Percentiles rank a stretch among this genome's conserved stretches.
Evolutionary conservation across 140 eudicot genomes (phyloP).

Genomic region (Artemisia princeps): DNA sequence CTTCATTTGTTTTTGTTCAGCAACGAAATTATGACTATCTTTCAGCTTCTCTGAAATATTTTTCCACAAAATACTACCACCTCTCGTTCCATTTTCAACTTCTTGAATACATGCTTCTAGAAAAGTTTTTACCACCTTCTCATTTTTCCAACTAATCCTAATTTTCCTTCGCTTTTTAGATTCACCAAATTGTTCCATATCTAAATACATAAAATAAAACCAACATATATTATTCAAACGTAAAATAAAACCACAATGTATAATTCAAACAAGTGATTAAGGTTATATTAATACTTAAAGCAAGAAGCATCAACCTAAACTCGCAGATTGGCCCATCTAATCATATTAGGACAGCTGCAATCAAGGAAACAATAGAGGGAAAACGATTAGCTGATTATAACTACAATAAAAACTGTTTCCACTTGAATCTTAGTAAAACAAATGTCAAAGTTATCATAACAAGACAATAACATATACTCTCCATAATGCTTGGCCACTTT

Average conservation of each 20-base stretch:
- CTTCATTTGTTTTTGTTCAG: slow-evolving; percentile 25
- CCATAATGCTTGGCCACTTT: no score
- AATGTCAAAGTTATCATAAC: no score
- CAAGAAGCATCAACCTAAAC: no score
- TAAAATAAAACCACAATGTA: not conserved
- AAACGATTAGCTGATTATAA: no score
- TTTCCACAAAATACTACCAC: slow-evolving; percentile 11
- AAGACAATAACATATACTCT: no score
- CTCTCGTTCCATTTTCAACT: slow-evolving; percentile 9
- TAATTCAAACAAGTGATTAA: no score
- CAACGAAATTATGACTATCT: slow-evolving; percentile 4
- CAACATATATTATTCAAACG: not conserved
- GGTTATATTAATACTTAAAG: no score
- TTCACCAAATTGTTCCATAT: slow-evolving; percentile 11
- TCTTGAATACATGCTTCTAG: slow-evolving; percentile 20
- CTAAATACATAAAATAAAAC: slow-evolving; percentile 5
- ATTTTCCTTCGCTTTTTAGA: slow-evolving; percentile 10
- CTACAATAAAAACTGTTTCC: no score
- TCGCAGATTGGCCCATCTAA: no score
- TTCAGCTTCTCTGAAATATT: slow-evolving; percentile 9
- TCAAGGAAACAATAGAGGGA: no score
- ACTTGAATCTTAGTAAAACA: no score
- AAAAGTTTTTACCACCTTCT: slow-evolving; percentile 17
- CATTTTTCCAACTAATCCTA: slow-evolving; percentile 20
- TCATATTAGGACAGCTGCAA: no score